Conservation (phyloP, 148 eudicot species). For the Rhododendron williamsianum region DNA sequence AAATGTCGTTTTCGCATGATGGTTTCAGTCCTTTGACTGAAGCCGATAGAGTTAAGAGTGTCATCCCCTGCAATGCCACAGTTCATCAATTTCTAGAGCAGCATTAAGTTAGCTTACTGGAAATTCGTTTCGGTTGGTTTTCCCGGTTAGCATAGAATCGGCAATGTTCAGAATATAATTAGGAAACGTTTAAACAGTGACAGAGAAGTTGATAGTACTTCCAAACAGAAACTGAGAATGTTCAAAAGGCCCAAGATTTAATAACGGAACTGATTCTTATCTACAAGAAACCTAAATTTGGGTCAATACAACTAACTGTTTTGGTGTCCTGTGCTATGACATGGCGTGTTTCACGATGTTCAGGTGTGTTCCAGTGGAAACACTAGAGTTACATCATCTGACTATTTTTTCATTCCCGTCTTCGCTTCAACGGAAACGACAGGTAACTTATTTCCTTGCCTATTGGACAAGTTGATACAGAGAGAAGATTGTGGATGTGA, state of each 20-base stretch:
- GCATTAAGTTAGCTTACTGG: not conserved
- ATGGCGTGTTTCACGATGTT: not conserved
- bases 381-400: too few relatives aligned
- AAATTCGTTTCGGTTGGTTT: not conserved
- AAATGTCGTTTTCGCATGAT: constrained; percentile 11
- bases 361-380: too few relatives aligned
- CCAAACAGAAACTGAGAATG: not conserved
- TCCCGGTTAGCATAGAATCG: not conserved
- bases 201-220: not conserved
- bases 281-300: not conserved
- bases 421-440: not conserved
- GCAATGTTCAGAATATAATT: not conserved
- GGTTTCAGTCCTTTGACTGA: constrained; percentile 36
- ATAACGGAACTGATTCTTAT: not conserved
- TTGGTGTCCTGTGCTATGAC: not conserved
- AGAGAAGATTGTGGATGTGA: not conserved
- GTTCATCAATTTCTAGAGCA: not conserved
- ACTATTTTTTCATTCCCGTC: not conserved
- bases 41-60: constrained; percentile 29
- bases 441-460: not conserved
- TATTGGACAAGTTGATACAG: not conserved
- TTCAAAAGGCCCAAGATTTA: not conserved
- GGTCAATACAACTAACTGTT: not conserved
- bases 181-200: not conserved
- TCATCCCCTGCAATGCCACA: constrained; percentile 19